Conservation (phyloP, 192 early-diverging fungal genomes). For the Coemansia sp. region DNA sequence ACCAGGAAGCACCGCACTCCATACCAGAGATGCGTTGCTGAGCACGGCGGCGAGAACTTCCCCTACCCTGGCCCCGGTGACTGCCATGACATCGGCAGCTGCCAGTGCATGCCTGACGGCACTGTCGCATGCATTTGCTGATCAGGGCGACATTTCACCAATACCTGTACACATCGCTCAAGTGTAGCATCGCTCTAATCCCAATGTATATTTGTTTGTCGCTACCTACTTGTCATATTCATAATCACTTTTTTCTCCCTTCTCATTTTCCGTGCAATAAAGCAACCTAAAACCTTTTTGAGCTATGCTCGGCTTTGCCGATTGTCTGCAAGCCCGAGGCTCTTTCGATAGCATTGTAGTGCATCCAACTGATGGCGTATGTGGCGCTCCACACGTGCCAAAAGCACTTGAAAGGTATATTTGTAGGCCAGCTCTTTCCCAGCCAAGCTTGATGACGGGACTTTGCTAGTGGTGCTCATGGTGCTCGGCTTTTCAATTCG, state of each 20-base stretch:
- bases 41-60: constrained; percentile 39
- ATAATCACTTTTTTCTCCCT: background rate
- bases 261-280: background rate
- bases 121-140: constrained; percentile 47
- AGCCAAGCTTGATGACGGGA: background rate
- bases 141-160: background rate
- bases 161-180: background rate
- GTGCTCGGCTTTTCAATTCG: background rate
- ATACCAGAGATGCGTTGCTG: constrained; percentile 40
- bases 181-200: constrained; percentile 4
- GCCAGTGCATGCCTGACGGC: constrained; percentile 38
- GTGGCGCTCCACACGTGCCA: too few relatives aligned
- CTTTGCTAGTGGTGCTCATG: too few relatives aligned
- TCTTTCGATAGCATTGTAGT: too few relatives aligned
- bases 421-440: too few relatives aligned
- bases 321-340: too few relatives aligned
- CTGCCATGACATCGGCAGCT: constrained; percentile 36
- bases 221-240: background rate
- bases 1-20: background rate
- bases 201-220: constrained; percentile 3
- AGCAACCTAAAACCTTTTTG: background rate
- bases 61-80: constrained; percentile 47
- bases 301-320: too few relatives aligned
- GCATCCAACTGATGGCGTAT: too few relatives aligned
- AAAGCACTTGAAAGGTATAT: too few relatives aligned